Base-by-base conservation (phyloP, 1,284 basidiomycete species). In the Sanghuangporus weigelae region DNA sequence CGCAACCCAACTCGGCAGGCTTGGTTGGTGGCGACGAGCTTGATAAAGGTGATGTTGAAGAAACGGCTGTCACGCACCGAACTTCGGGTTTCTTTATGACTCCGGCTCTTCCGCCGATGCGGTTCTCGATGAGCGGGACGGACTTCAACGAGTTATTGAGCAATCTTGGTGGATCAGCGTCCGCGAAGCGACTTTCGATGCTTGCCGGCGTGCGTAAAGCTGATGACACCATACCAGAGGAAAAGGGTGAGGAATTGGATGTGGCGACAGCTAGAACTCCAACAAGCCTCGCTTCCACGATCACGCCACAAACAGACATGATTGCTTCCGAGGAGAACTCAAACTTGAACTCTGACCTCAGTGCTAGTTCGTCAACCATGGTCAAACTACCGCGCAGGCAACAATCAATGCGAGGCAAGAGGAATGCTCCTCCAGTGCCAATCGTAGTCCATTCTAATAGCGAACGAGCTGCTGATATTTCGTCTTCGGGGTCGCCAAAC, bases 71-170 rank as follows among this genome's bases (percentile, higher is more conserved):
- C 19, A 83, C 88, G 72, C 81, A 79, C 59, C 84, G 81, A n/a
- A 86, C 85, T 16, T 83, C 81, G 68, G 79, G 88, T 12, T 91
- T 90, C 19, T 91, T 85, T 72, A 90, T 91, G 60, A 87, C 89
- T 1, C 90, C 90, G 50, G 90, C 90, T 5, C 76, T 92, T 36
- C 90, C 90, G 3, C 90, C 90, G 0, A 92, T 93, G 69, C 84
- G 91, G 26, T 89, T 93, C 71, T 94, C 92, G 8, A 84, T 95
- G 79, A 88, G 85, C 68, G 81, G 85, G 48, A 79, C 84, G 1
- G 93, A 95, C 73, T 93, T 95, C 68, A 83, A 88, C 0, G 87
- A 90, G 65, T 73, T 91, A 19, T 79, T 90, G 54, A 83, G 75
- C 69, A 81, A 82, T 26, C 81, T 86, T 5, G 80, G 79, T 16